phyloP scores from a whole-genome alignment of 2,329 filamentous ascomycete genomes.

The Aspergillus vadensis region DNA sequence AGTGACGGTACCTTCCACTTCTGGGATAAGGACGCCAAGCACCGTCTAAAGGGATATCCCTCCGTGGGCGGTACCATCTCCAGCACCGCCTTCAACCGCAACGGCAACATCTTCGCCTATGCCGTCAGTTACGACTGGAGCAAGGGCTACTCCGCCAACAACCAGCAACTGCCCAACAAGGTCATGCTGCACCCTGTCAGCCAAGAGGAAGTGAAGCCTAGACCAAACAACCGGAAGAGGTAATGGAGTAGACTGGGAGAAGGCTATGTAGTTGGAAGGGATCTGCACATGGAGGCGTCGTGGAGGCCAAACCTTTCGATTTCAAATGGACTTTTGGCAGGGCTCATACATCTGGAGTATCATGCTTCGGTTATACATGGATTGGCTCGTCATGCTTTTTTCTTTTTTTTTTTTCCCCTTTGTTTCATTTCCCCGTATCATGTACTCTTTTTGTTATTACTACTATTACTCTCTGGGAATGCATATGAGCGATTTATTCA shows the following conservation, averaged over 20 bases:
- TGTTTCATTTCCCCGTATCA: slow-evolving; percentile 6
- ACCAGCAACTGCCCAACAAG: slow-evolving; percentile 68
- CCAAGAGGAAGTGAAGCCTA: slow-evolving; percentile 64
- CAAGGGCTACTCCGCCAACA: slow-evolving; percentile 90
- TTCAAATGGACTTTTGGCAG: not conserved
- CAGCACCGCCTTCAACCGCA: slow-evolving; percentile 86
- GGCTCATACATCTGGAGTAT: not conserved
- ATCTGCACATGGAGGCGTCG: not conserved
- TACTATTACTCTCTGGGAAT: slow-evolving; percentile 17
- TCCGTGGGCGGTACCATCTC: slow-evolving; percentile 83
- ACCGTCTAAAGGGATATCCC: slow-evolving; percentile 85
- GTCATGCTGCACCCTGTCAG: slow-evolving; percentile 80
- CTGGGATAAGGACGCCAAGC: slow-evolving; percentile 86
- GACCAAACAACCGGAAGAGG: slow-evolving; percentile 49
- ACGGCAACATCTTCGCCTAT: slow-evolving; percentile 81
- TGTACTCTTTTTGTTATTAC: slow-evolving; percentile 13
- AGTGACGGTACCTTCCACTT: slow-evolving; percentile 85
- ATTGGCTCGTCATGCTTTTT: slow-evolving; percentile 4
- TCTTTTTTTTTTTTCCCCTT: slow-evolving; percentile 1
- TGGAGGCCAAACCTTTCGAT: too few species aligned
- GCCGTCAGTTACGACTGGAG: slow-evolving; percentile 97
- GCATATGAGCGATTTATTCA: slow-evolving; percentile 26
- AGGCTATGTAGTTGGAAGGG: slow-evolving; percentile 5
- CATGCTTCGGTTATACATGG: not conserved
- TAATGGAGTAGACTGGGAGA: slow-evolving; percentile 25